These are phyloP conservation scores for Colletotrichum sp. DNA, from an alignment of 2,329 filamentous ascomycete species.

Conservation along the genomic window DNA sequence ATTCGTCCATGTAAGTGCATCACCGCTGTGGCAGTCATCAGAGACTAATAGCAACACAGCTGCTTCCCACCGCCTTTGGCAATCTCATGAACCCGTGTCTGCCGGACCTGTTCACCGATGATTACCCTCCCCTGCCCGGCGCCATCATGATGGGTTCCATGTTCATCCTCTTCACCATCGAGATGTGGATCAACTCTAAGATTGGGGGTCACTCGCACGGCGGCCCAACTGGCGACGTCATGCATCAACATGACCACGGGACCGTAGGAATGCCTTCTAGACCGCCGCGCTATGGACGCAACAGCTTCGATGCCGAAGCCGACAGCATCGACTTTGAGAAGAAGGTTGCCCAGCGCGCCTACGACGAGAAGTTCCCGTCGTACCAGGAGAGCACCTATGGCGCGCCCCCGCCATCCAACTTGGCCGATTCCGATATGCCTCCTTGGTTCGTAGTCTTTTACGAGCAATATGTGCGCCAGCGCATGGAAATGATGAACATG, in stretches of 20 bases:
- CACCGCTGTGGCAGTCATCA: accelerated
- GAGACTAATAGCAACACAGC: conserved; percentile 29
- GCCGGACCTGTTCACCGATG: conserved; percentile 61
- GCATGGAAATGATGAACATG: conserved; percentile 62
- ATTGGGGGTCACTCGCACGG: conserved; percentile 64
- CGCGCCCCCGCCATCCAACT: conserved; percentile 27
- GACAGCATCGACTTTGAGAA: conserved; percentile 40
- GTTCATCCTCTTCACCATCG: conserved; percentile 65
- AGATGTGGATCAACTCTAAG: conserved; percentile 66
- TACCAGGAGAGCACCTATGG: conserved; percentile 26
- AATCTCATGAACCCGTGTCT: conserved; percentile 59
- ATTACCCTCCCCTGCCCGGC: conserved; percentile 66
- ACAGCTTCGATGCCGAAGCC: conserved; percentile 38
- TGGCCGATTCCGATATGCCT: conserved; percentile 55
- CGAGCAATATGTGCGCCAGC: conserved; percentile 66
- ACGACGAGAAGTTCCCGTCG: conserved; percentile 36
- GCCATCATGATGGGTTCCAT: conserved; percentile 70
- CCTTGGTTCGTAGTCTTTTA: conserved; percentile 68
- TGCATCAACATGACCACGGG: conserved; percentile 1
- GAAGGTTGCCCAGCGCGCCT: conserved; percentile 42
- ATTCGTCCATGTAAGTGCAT: conserved; percentile 70
- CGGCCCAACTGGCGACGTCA: conserved; percentile 50
- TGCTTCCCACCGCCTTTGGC: conserved; percentile 65
- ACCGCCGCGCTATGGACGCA: conserved; percentile 32
- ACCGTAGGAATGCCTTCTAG: conserved; percentile 28